Evolutionary conservation across 2,329 filamentous ascomycete species (phyloP), one percentile per base, ranked within the genome.

Genomic region (Aspergillus sp.): DNA sequence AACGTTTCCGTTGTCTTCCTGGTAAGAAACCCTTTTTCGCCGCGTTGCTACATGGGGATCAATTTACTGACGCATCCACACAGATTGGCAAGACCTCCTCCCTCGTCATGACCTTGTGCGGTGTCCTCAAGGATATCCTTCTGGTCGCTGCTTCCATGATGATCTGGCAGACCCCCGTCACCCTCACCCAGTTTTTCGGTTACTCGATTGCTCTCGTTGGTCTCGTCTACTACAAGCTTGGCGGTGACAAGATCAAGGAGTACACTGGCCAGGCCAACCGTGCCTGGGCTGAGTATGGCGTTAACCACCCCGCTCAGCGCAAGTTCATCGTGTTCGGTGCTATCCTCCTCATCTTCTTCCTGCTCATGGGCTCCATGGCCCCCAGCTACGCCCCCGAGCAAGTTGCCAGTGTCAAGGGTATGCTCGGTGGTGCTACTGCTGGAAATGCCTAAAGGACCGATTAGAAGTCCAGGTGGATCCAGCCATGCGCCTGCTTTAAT

Each of bases 21-120:
- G 77, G 90, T 94, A 84, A 71, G 88, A 80, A 42, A 11, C 23
- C 2, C 4, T 19, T n/a, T 2, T 19, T 5, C 15, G n/a, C n/a
- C 2, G 17, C 17, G 3, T n/a, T 41, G 5, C 13, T 1, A 23
- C 13, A 6, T 13, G 2, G 4, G 17, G 23, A 8, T 19, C 32
- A 13, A 8, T 7, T 47, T 15, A 23, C 53, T 58, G 48, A 56
- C 42, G 32, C 13, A 17, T 27, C 3, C 6, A 11, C 60, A 48
- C 69, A 94, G 90, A 96, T 96, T 70, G 91, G 91, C 74, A 92
- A 91, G 79, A 96, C 91, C 7, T 96, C 91, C 2, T 90, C 90
- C 59, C 85, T 96, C 54, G 90, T 93, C 69, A 89, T 96, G 79
- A 92, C 91, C 36, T 86, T 96, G 23, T 92, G 88, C 61, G 91